Evolutionary conservation across 2,329 filamentous ascomycete genomes (phyloP), one percentile per base, ranked within the genome.

Genomic region (Stagonosporopsis vannaccii): DNA sequence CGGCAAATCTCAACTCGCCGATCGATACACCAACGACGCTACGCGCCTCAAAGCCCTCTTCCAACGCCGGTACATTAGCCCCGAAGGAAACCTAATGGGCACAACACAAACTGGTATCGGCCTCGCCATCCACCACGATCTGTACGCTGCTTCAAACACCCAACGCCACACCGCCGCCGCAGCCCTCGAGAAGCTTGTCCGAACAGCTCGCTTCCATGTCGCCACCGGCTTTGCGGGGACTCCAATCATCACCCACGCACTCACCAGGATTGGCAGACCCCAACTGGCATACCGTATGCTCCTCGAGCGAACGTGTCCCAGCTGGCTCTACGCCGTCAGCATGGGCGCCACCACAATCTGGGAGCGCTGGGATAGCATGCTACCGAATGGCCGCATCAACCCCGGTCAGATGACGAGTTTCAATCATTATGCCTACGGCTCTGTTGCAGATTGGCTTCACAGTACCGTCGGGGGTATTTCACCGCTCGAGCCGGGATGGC

Each of bases 301-400:
- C 1, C 67, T 79, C 5, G 74, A 82, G 56, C 77, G 71, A 4
- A 66, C 73, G 2, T 74, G 76, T 2, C 81, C 80, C 0, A 78
- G 75, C 0, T 83, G 81, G 81, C 62, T 83, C 1, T 82, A 82
- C 41, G 32, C 32, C 32, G 32, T 33, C 32, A 33, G 32, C 2
- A 33, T 33, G 32, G 32, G 73, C 3, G 80, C 75, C 0, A 83
- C 81, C 0, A 82, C 80, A 0, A 79, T 77, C 0, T 83, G 81
- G 81, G 80, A 83, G 55, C 72, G 81, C 0, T 83, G 80, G 81
- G 79, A 83, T 40, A 80, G 78, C 33, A 69, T 82, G 30, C 64
- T 81, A 1, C 71, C 78, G 0, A 70, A 82, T 51, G 80, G 80
- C 0, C 70, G 59, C 0, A 58, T 82, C 23, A 82, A 82, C 51